A percentile compares a stretch with the other conserved stretches of the same genome.
phyloP scores from a whole-genome alignment of 768 basidiomycete species.

The Trametes meyenii region DNA sequence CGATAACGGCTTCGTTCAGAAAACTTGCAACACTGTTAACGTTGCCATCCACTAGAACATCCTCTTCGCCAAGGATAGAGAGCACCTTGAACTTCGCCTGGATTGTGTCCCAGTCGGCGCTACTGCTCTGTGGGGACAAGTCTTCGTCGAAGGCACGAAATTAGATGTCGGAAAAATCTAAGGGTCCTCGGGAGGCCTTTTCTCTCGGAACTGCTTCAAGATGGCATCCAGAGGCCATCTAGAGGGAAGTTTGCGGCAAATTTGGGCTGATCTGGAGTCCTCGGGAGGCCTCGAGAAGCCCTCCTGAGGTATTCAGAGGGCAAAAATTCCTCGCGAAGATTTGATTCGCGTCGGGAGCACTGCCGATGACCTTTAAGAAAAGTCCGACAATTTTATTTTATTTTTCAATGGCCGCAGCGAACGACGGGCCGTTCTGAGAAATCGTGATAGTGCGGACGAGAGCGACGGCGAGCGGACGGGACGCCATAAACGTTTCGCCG shows the following conservation, averaged over 20 bases:
- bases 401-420: not conserved
- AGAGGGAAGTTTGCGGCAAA: no score
- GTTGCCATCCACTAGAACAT: not conserved
- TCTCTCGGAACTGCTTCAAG: no score
- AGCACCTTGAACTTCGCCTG: constrained; percentile 1
- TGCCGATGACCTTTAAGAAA: no score
- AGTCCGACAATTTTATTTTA: no score
- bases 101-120: constrained; percentile 3
- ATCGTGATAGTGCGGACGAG: not conserved
- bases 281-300: no score
- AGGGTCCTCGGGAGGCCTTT: no score
- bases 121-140: not conserved
- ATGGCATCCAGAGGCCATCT: no score
- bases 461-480: constrained; percentile 5
- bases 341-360: no score
- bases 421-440: not conserved
- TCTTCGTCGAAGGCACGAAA: not conserved
- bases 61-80: constrained; percentile 3
- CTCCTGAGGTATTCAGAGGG: no score
- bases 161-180: no score
- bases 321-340: no score
- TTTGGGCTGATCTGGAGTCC: no score
- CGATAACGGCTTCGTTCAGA: not conserved
- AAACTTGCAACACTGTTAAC: not conserved
- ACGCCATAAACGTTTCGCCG: not conserved